These are phyloP conservation scores for Suhomyces bribrorum DNA, from an alignment of 1,139 yeast species.

Conservation along the genomic window DNA sequence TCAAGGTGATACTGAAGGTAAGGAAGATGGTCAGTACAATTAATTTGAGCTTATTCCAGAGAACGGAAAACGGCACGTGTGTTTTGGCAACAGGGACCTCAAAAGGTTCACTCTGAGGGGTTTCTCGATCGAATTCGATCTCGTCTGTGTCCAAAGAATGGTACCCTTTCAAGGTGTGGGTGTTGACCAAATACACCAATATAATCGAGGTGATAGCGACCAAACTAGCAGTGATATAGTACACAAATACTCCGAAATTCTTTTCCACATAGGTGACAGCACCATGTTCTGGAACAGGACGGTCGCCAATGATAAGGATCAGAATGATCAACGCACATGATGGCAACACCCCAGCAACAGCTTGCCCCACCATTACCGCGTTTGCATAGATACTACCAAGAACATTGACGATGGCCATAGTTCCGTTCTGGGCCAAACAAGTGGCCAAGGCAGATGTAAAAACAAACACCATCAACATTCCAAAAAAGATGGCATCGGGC, in stretches of 20 bases:
- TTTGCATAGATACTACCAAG: constrained; percentile 79
- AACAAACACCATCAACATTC: constrained; percentile 57
- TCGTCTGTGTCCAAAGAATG: constrained; percentile 12
- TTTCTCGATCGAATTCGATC: constrained; percentile 1
- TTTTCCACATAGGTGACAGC: constrained; percentile 30
- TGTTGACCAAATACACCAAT: constrained; percentile 35
- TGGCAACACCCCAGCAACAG: constrained; percentile 89
- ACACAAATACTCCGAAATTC: constrained; percentile 56
- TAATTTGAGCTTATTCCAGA: constrained; percentile 59
- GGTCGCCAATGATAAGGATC: constrained; percentile 45
- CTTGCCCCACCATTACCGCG: constrained; percentile 93
- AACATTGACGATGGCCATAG: constrained; percentile 82
- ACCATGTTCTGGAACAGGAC: neutral
- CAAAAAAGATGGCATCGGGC: constrained; percentile 44
- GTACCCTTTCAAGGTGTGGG: constrained; percentile 23
- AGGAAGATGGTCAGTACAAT: constrained; percentile 72
- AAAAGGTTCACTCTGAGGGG: neutral
- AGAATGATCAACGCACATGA: constrained; percentile 71
- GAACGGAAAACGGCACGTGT: constrained; percentile 48
- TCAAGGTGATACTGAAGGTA: constrained; percentile 73
- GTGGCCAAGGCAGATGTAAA: constrained; percentile 64
- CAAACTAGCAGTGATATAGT: constrained; percentile 69
- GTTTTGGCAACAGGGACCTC: constrained; percentile 18
- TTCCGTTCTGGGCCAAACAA: constrained; percentile 82
- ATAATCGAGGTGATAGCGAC: constrained; percentile 54